Conservation (phyloP, 2,329 filamentous ascomycete species). For the Biscogniauxia sp. region DNA sequence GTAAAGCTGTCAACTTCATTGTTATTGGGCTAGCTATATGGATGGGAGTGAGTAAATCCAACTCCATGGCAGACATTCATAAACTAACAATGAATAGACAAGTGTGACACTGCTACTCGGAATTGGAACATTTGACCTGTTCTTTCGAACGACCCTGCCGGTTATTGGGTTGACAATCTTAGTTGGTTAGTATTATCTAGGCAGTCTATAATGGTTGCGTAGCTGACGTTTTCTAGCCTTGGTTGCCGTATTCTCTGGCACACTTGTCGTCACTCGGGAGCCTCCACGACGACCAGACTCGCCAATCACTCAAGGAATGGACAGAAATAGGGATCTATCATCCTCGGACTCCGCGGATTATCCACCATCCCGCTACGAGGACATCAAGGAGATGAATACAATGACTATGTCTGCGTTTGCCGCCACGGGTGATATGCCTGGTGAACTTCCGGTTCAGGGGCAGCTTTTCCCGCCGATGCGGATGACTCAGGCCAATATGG, state of each 20-base stretch:
- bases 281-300: slow-evolving; percentile 38
- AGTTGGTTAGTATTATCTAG: slow-evolving; percentile 42
- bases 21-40: slow-evolving; percentile 49
- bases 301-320: slow-evolving; percentile 37
- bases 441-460: slow-evolving; percentile 38
- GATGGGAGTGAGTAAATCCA: slow-evolving; percentile 46
- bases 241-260: slow-evolving; percentile 39
- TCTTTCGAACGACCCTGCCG: slow-evolving; percentile 49
- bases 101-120: slow-evolving; percentile 53
- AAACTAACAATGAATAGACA: slow-evolving; percentile 35
- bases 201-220: not conserved
- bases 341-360: slow-evolving; percentile 42
- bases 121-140: slow-evolving; percentile 39
- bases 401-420: slow-evolving; percentile 38
- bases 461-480: slow-evolving; percentile 43
- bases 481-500: slow-evolving; percentile 16
- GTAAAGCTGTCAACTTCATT: slow-evolving; percentile 42
- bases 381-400: slow-evolving; percentile 43
- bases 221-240: slow-evolving; percentile 32
- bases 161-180: slow-evolving; percentile 48
- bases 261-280: slow-evolving; percentile 31
- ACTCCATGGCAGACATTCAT: slow-evolving; percentile 6
- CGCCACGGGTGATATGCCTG: slow-evolving; percentile 17
- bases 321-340: slow-evolving; percentile 38
- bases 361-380: slow-evolving; percentile 47